Conservation (phyloP, 352 stramenopile species). For the Phytopythium delawarense region DNA sequence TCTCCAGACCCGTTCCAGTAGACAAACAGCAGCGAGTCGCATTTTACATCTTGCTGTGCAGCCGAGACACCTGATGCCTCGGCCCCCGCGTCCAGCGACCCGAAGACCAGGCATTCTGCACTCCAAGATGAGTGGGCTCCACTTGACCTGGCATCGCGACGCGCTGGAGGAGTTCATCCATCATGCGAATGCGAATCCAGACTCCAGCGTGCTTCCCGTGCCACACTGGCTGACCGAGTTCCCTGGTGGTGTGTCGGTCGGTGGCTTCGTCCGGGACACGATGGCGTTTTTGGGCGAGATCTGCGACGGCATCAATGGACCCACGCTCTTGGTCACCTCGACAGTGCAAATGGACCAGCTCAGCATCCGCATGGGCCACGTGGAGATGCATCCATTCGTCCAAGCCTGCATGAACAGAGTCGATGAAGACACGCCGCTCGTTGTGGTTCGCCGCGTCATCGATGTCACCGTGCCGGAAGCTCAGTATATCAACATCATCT, state of each 20-base stretch:
- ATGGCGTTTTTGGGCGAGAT: slow-evolving; percentile 25
- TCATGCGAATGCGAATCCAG: neutral
- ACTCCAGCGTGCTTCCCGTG: neutral
- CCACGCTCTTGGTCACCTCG: slow-evolving; percentile 21
- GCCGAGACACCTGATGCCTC: neutral
- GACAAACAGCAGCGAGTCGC: neutral
- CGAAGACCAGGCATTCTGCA: neutral
- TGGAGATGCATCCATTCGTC: slow-evolving; percentile 40
- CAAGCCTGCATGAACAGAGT: slow-evolving; percentile 17
- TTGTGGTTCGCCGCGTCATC: neutral
- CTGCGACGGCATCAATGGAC: slow-evolving; percentile 11
- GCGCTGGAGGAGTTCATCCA: slow-evolving; percentile 2
- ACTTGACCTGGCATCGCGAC: slow-evolving; percentile 5
- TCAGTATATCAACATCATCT: neutral
- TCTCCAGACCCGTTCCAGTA: no score
- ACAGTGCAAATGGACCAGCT: slow-evolving; percentile 24
- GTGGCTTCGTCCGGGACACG: slow-evolving; percentile 14
- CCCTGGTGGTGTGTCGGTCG: neutral
- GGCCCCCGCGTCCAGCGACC: neutral
- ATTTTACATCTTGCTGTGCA: neutral
- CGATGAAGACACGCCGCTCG: neutral
- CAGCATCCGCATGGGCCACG: slow-evolving; percentile 25
- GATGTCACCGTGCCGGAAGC: neutral
- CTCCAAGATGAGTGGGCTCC: neutral
- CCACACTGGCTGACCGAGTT: slow-evolving; percentile 4